A percentile compares a stretch with the other conserved stretches of the same genome.
These are phyloP conservation scores for Saccharomyces hybrid DNA, from an alignment of 1,139 yeast genomes.

Conservation along the genomic window DNA sequence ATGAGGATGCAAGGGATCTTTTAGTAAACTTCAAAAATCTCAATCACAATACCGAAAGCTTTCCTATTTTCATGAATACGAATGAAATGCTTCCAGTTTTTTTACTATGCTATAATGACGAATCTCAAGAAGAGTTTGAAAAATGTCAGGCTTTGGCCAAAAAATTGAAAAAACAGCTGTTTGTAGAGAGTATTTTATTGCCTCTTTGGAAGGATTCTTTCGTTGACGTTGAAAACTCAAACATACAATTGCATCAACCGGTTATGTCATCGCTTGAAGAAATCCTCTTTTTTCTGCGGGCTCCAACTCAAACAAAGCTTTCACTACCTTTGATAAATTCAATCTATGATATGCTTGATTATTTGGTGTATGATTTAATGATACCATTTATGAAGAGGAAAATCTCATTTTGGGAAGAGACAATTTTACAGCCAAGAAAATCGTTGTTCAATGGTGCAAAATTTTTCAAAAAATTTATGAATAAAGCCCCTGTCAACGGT, in stretches of 20 bases:
- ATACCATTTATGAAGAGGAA: conserved; percentile 37
- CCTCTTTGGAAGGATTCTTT: conserved; percentile 23
- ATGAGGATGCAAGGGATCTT: conserved; percentile 48
- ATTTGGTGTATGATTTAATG: conserved; percentile 23
- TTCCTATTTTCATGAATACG: conserved; percentile 54
- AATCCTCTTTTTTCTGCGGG: conserved; percentile 73
- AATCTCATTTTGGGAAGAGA: conserved; percentile 81
- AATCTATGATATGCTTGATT: conserved; percentile 25
- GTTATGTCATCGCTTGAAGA: conserved; percentile 47
- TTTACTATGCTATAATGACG: conserved; percentile 30
- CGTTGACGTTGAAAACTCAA: conserved; percentile 11
- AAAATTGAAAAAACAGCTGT: conserved; percentile 34
- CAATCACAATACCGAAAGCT: conserved; percentile 23
- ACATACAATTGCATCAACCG: conserved; percentile 33
- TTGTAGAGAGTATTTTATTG: conserved; percentile 31
- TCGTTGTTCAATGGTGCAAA: conserved; percentile 33
- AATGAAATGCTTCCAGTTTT: conserved; percentile 47
- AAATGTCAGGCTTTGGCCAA: conserved; percentile 28
- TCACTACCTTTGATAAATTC: conserved; percentile 19
- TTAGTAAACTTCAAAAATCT: conserved; percentile 42
- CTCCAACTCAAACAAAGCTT: conserved; percentile 19
- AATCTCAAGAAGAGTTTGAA: conserved; percentile 23
- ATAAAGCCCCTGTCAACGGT: conserved; percentile 29
- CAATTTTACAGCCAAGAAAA: conserved; percentile 61
- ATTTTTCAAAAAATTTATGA: conserved; percentile 26